These are phyloP conservation scores for Bretziella fagacearum DNA, from an alignment of 2,329 filamentous ascomycete species.

Conservation along the genomic window DNA sequence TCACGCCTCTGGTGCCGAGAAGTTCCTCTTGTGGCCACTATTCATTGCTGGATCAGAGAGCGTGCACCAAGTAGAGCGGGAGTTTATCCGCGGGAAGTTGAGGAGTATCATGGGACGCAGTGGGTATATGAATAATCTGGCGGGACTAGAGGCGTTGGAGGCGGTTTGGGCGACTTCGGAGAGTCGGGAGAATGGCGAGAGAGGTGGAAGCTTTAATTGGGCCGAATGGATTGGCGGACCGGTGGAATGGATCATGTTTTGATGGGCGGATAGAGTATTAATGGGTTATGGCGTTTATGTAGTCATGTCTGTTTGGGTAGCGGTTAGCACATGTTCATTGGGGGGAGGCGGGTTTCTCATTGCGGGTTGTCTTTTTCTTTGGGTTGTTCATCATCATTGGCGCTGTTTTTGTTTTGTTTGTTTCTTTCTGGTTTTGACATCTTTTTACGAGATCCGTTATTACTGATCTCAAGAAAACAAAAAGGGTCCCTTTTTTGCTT, in stretches of 20 bases:
- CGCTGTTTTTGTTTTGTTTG: background rate
- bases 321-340: too few species aligned
- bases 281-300: too few species aligned
- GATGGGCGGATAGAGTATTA: background rate
- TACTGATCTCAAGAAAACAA: too few species aligned
- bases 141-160: constrained; percentile 71
- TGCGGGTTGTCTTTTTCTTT: background rate
- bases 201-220: constrained; percentile 31
- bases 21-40: constrained; percentile 77
- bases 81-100: constrained; percentile 63
- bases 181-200: constrained; percentile 27
- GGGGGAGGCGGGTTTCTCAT: too few species aligned
- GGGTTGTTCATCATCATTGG: background rate
- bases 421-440: background rate
- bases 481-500: too few species aligned
- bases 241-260: constrained; percentile 53
- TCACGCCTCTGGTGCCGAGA: constrained; percentile 54
- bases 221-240: constrained; percentile 38
- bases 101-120: constrained; percentile 74
- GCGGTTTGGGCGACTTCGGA: constrained; percentile 51
- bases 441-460: too few species aligned
- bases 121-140: constrained; percentile 86
- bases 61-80: constrained; percentile 61
- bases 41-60: constrained; percentile 86
- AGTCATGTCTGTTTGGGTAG: too few species aligned